phyloP scores from a whole-genome alignment of 106 monocot genomes.

The Apostasia ramifera region DNA sequence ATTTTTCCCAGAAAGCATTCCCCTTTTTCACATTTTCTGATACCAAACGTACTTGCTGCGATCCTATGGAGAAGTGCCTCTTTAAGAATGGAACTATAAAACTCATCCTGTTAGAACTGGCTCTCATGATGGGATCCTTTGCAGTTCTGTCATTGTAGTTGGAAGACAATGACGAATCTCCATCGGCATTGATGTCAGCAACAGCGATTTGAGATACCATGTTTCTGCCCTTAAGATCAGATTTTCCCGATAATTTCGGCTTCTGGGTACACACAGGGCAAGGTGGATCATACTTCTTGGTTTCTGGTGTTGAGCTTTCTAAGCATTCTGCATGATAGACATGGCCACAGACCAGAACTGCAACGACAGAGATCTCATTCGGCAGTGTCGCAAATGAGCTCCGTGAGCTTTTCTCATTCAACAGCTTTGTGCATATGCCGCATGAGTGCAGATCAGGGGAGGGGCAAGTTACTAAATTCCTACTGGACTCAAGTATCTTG shows the following conservation, averaged over 20 bases:
- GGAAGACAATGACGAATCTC: background rate
- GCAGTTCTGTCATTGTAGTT: too few species aligned
- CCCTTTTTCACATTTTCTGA: too few species aligned
- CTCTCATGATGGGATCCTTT: too few species aligned
- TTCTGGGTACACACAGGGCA: conserved; percentile 57
- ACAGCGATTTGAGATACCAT: conserved; percentile 52
- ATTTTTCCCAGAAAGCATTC: too few species aligned
- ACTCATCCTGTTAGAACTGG: too few species aligned
- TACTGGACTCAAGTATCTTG: too few species aligned
- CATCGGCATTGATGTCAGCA: conserved; percentile 31
- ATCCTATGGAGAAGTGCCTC: too few species aligned
- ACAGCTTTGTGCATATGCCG: conserved; percentile 51
- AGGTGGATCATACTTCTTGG: conserved; percentile 53
- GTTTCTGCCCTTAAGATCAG: conserved; percentile 28
- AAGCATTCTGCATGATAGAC: conserved; percentile 86
- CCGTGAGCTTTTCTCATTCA: conserved; percentile 49
- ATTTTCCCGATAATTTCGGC: conserved; percentile 22
- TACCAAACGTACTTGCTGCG: too few species aligned
- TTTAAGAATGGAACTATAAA: too few species aligned
- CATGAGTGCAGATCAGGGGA: conserved; percentile 38
- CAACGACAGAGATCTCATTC: conserved; percentile 44
- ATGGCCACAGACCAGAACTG: conserved; percentile 71
- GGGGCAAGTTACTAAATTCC: background rate
- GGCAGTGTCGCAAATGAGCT: conserved; percentile 32
- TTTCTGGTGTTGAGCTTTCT: conserved; percentile 54